A percentile compares a stretch with the other conserved stretches of the same genome.
phyloP scores from a whole-genome alignment of 495 filamentous ascomycete genomes.

The Pyrenula massariospora region DNA sequence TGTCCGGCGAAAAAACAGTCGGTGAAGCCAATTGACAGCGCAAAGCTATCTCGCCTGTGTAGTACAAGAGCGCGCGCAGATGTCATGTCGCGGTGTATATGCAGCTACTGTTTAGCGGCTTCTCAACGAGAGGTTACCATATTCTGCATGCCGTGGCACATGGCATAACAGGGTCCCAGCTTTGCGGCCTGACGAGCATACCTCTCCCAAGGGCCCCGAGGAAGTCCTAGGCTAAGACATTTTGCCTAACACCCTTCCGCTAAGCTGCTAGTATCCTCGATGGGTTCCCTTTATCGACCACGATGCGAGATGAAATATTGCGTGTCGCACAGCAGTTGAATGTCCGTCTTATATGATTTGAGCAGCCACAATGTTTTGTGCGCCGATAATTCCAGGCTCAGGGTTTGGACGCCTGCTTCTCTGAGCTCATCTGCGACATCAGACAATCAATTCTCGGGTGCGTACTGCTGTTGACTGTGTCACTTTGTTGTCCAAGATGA shows the following conservation, averaged over 20 bases:
- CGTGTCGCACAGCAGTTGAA: not conserved
- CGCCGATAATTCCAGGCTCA: not conserved
- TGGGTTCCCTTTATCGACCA: not conserved
- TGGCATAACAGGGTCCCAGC: not conserved
- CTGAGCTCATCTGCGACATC: not conserved
- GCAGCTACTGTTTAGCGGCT: too few relatives aligned
- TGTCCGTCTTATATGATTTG: too few relatives aligned
- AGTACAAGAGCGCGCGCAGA: not conserved
- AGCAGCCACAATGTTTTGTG: not conserved
- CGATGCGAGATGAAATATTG: not conserved
- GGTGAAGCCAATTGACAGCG: not conserved
- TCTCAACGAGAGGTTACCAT: not conserved
- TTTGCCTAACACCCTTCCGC: not conserved
- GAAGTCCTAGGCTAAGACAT: not conserved
- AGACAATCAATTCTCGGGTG: not conserved
- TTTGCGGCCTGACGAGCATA: not conserved
- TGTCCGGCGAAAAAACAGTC: not conserved
- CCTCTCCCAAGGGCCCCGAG: not conserved
- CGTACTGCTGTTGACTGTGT: not conserved
- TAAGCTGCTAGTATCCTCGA: not conserved
- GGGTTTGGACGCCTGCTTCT: too few relatives aligned
- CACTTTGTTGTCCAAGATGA: not conserved
- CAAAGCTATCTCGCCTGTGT: not conserved
- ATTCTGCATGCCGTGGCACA: not conserved
- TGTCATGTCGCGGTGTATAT: too few relatives aligned